These are phyloP conservation scores for Leccinum broughii DNA, from an alignment of 768 basidiomycete genomes.

Conservation along the genomic window DNA sequence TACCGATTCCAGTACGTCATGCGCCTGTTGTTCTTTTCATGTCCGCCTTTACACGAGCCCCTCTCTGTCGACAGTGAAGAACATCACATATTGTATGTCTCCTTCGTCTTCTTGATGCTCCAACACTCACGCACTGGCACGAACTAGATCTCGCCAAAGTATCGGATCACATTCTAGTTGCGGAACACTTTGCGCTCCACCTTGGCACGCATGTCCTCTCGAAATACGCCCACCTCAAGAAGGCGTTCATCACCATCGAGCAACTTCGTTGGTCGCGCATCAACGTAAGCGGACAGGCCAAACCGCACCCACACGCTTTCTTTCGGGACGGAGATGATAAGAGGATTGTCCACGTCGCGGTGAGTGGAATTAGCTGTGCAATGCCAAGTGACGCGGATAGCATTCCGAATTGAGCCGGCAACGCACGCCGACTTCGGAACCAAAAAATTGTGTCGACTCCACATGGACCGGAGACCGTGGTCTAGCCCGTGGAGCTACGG, in stretches of 20 bases:
- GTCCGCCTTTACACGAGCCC: background rate
- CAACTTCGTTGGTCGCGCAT: slow-evolving; percentile 87
- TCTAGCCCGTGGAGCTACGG: slow-evolving; percentile 26
- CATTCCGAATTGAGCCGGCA: slow-evolving; percentile 23
- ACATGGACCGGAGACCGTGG: slow-evolving; percentile 15
- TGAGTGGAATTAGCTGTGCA: slow-evolving; percentile 29
- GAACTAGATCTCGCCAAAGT: slow-evolving; percentile 77
- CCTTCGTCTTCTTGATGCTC: background rate
- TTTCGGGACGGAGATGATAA: slow-evolving; percentile 91
- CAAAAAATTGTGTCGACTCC: slow-evolving; percentile 11
- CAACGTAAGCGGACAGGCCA: slow-evolving; percentile 42
- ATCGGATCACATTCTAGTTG: slow-evolving; percentile 81
- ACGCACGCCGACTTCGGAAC: slow-evolving; percentile 7
- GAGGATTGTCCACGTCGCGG: slow-evolving; percentile 60
- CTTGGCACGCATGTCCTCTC: slow-evolving; percentile 80
- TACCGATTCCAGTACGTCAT: slow-evolving; percentile 80
- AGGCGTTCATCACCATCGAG: slow-evolving; percentile 70
- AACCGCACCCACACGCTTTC: slow-evolving; percentile 79
- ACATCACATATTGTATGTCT: slow-evolving; percentile 59
- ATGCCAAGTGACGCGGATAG: slow-evolving; percentile 5
- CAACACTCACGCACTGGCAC: background rate
- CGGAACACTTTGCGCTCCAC: slow-evolving; percentile 87
- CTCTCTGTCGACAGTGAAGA: slow-evolving; percentile 50
- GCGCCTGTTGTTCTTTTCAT: background rate
- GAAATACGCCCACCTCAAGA: slow-evolving; percentile 74